Conservation (phyloP, 78 protist genomes). For the Planoprotostelium fungivorum region DNA sequence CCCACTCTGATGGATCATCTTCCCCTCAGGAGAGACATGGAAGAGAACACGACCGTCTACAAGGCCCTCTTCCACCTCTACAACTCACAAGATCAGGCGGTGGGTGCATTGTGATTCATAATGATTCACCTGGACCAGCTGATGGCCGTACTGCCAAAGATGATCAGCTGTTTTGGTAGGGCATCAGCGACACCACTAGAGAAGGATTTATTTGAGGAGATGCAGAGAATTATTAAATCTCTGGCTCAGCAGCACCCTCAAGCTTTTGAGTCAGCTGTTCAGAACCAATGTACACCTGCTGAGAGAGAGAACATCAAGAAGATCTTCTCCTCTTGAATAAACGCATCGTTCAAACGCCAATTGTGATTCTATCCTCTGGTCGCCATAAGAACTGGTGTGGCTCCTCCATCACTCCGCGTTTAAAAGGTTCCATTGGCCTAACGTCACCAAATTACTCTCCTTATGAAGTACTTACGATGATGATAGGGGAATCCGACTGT, state of each 20-base stretch:
- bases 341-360: no score
- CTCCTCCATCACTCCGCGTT: no score
- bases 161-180: background rate
- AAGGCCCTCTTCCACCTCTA: conserved; percentile 7
- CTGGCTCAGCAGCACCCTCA: background rate
- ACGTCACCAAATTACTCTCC: no score
- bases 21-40: conserved; percentile 31
- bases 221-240: background rate
- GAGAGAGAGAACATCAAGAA: background rate
- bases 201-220: background rate
- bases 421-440: no score
- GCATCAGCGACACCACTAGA: background rate
- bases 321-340: no score
- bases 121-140: background rate
- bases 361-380: no score
- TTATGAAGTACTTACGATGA: no score
- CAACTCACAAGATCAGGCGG: background rate
- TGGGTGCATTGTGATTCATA: background rate
- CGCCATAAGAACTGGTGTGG: no score
- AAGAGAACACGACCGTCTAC: conserved; percentile 26
- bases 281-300: background rate
- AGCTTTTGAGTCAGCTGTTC: background rate
- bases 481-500: no score
- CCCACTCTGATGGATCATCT: conserved; percentile 10
- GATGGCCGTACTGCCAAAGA: background rate